These are phyloP conservation scores for Cyberlindnera suaveolens DNA, from an alignment of 805 yeast species.

Conservation along the genomic window DNA sequence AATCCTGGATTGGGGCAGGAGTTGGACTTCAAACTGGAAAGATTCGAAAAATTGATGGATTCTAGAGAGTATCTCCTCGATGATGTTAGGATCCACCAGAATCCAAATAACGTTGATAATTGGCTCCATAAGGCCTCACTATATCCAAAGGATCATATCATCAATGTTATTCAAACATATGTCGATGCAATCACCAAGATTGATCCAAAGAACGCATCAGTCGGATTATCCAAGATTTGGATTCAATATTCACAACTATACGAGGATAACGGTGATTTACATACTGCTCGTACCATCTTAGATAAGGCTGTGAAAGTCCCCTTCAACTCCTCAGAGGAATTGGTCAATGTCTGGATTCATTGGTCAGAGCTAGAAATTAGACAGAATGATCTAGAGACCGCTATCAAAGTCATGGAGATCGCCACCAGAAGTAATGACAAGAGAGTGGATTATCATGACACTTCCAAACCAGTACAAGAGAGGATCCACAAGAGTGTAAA, in stretches of 20 bases:
- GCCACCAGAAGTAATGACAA: conserved; percentile 37
- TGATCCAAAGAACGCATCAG: conserved; percentile 47
- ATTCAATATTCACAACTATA: conserved; percentile 59
- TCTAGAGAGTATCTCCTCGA: conserved; percentile 52
- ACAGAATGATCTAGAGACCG: conserved; percentile 39
- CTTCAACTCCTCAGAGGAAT: conserved; percentile 52
- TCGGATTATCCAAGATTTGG: conserved; percentile 61
- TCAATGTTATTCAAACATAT: conserved; percentile 47
- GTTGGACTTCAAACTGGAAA: conserved; percentile 38
- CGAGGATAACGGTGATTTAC: conserved; percentile 45
- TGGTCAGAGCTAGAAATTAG: conserved; percentile 70
- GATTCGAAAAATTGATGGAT: conserved; percentile 51
- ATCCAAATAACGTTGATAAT: conserved; percentile 50
- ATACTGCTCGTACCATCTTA: conserved; percentile 55
- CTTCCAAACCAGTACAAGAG: conserved; percentile 44
- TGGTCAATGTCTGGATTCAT: conserved; percentile 61
- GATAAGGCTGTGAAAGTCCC: conserved; percentile 68
- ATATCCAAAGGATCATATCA: conserved; percentile 31
- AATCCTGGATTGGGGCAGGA: conserved; percentile 16
- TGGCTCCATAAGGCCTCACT: conserved; percentile 64
- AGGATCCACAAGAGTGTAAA: conserved; percentile 53
- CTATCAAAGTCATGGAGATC: conserved; percentile 33
- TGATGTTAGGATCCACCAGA: conserved; percentile 60
- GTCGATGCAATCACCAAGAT: conserved; percentile 61
- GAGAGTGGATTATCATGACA: conserved; percentile 33